Base-by-base conservation (phyloP, 192 early-diverging fungal species). In the Backusella circina region DNA sequence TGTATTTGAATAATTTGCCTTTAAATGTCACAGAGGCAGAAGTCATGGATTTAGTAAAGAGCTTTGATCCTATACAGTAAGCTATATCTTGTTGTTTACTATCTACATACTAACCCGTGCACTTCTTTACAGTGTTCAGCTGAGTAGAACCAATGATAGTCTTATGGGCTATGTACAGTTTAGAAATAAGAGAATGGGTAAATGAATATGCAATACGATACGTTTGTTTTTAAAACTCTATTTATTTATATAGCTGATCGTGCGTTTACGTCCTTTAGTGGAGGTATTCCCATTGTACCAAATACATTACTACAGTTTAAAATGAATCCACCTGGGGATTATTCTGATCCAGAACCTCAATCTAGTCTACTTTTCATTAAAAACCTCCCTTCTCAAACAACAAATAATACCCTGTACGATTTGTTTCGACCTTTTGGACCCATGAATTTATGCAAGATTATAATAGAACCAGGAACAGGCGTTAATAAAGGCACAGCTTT, bases 351-450 rank as follows among this genome's bases (percentile, higher is more conserved):
- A 13, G 38, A 71, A 67, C 30, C 77, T 18, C 50, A 51, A 21
- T 72, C 79, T 21, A 30, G 32, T 23, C 79, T 81, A 32, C 70
- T 86, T 35, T 75, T 81, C 18, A 80, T 84, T 23, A 81, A 75
- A 37, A 41, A 79, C 31, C 71, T 86, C 28, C 73, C 77, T 28
- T 51, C 23, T 21, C 66, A 50, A 37, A 77, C 67, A 32, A 79
- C 67, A 50, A 82, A 84, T 54, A 64, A 65, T 23, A 21, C 16
- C 15, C 54, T 86, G 16, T 82, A 80, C 57, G 37, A 82, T 26
- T 16, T 80, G 15, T 86, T 86, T 66, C 75, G 83, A n/a, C 72
- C 78, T 5, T 86, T 72, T 76, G 85, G 85, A 26, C 80, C 85
- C 30, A 75, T 86, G 50, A 70, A 71, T 47, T 44, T 77, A 37